Evolutionary conservation across 2,329 filamentous ascomycete genomes (phyloP).

Genomic region (Penicillium sp.): DNA sequence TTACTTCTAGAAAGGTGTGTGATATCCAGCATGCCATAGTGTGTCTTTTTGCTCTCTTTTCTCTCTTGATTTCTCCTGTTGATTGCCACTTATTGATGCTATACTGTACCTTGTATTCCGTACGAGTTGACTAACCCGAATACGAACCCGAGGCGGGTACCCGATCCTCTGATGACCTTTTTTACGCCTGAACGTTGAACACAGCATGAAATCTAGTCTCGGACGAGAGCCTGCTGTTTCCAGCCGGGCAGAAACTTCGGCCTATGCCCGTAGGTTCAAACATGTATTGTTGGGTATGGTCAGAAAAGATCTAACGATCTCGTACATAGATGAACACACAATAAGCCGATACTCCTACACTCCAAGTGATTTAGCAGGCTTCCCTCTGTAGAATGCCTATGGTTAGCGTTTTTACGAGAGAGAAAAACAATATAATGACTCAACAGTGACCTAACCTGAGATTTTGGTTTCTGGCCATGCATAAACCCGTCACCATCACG

Average conservation of each 20-base stretch:
- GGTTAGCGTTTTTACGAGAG: background rate
- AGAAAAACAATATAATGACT: background rate
- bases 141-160: background rate
- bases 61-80: no score
- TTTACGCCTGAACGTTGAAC: background rate
- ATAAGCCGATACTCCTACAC: background rate
- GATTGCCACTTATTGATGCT: background rate
- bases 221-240: background rate
- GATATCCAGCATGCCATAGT: background rate
- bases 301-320: no score
- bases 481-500: background rate
- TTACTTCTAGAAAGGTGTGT: background rate
- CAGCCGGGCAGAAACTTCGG: no score
- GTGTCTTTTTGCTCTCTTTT: background rate
- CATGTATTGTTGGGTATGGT: no score
- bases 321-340: background rate
- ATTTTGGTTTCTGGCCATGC: background rate
- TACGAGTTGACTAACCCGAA: background rate
- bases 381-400: background rate
- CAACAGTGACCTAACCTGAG: background rate
- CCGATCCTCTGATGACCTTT: background rate
- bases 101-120: background rate
- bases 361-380: background rate
- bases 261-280: no score
- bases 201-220: background rate